Evolutionary conservation across 495 filamentous ascomycete genomes (phyloP), one percentile per base, ranked within the genome.

Genomic region (Glonium stellatum): DNA sequence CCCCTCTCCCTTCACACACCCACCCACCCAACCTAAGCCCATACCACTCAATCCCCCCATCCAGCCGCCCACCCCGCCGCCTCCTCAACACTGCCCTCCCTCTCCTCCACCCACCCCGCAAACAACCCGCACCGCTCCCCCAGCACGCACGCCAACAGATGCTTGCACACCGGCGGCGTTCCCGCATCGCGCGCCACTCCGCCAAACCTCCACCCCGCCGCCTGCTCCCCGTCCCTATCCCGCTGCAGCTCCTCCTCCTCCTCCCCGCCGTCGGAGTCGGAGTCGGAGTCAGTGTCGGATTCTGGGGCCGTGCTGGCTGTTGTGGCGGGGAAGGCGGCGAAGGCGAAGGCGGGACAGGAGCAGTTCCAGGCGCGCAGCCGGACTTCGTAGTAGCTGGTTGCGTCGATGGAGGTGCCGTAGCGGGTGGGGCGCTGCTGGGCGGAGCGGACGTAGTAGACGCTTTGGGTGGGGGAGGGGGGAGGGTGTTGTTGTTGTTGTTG

Each of bases 331-430:
- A 89, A 89, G 41, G 82, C 80, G 34, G 82, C 75, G 59, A 92
- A 86, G 0, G 86, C 79, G 69, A 95, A 97, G 3, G 84, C 84
- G 1, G 89, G 85, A 77, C 92, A 97, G 10, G 82, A 87, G 70
- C 92, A 97, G 69, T 88, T 90, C 92, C 92, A 97, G n/a, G 88
- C 85, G 1, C 67, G 58, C 6, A 88, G 75, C 8, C 83, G 80
- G 23, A 95, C 88, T 64, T 87, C 79, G 72, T 96, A 95, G 63
- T 65, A 67, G 37, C 68, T 64, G 1, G 71, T 69, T 4, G 55
- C 18, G 21, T 63, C 62, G 69, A 74, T 62, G 61, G 51, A 59
- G 58, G 60, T 56, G 55, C 46, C 57, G 62, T 52, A 52, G 31
- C 51, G 61, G 55, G 53, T 59, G 34, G 65, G 59, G 63, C 59